Conservation (phyloP, 768 basidiomycete genomes). For the Lepiota subincarnata region DNA sequence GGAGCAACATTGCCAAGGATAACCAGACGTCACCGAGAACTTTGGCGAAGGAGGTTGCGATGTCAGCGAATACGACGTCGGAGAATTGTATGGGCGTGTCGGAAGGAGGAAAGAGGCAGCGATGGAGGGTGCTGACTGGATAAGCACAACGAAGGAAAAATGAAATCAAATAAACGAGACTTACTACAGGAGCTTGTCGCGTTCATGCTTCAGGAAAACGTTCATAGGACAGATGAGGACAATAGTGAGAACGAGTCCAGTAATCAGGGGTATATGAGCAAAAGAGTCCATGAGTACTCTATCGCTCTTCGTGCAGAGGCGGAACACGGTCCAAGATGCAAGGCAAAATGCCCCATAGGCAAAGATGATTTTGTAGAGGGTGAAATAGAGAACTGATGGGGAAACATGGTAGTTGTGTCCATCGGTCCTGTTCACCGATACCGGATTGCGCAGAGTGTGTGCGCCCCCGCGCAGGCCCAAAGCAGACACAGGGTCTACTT, state of each 20-base stretch:
- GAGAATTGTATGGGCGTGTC: conserved; percentile 73
- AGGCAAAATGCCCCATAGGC: conserved; percentile 60
- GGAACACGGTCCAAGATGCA: conserved; percentile 66
- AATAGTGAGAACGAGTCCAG: conserved; percentile 52
- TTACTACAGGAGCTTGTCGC: conserved; percentile 76
- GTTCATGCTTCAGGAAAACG: conserved; percentile 62
- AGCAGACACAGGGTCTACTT: conserved; percentile 68
- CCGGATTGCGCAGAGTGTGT: conserved; percentile 15
- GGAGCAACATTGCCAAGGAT: conserved; percentile 80
- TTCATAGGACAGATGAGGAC: conserved; percentile 66
- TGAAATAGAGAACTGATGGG: conserved; percentile 38
- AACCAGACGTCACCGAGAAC: conserved; percentile 94
- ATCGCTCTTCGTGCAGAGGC: conserved; percentile 54
- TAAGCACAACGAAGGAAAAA: conserved; percentile 3
- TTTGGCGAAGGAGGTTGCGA: conserved; percentile 95
- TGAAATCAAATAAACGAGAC: conserved; percentile 25
- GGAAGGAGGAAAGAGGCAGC: conserved; percentile 68
- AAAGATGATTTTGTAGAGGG: conserved; percentile 65
- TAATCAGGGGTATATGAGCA: conserved; percentile 71
- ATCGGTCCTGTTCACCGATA: neutral
- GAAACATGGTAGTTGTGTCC: conserved; percentile 17
- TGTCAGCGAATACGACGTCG: conserved; percentile 92
- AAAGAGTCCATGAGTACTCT: conserved; percentile 62
- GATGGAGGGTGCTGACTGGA: conserved; percentile 55
- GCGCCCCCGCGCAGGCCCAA: conserved; percentile 58